These are phyloP conservation scores for Neotropicomus parvogracilis DNA, from an alignment of 1,284 basidiomycete species.

Conservation along the genomic window DNA sequence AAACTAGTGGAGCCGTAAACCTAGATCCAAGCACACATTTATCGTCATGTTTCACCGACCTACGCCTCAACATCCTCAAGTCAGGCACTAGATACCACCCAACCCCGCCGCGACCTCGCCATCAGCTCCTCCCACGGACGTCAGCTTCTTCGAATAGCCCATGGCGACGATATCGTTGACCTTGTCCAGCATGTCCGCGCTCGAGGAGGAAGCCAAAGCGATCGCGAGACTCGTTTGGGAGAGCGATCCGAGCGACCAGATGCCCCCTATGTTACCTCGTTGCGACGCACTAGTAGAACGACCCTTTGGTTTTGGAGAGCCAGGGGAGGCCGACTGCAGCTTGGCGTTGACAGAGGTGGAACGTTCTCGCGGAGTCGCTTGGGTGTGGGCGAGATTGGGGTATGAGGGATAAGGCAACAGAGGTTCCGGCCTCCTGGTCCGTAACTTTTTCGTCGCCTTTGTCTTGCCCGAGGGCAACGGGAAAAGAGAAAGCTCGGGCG, in stretches of 20 bases:
- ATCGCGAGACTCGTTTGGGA: slow-evolving; percentile 27
- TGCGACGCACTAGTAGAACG: slow-evolving; percentile 1
- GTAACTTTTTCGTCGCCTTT: slow-evolving; percentile 5
- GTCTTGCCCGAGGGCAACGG: slow-evolving; percentile 18
- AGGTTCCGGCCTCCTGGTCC: slow-evolving; percentile 4
- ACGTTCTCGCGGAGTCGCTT: not conserved
- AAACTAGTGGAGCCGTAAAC: no score
- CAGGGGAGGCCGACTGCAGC: slow-evolving; percentile 5
- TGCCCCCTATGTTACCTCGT: slow-evolving; percentile 8
- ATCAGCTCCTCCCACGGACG: slow-evolving; percentile 3
- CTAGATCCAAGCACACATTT: no score
- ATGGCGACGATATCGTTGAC: slow-evolving; percentile 27
- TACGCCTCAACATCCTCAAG: no score
- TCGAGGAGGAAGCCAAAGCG: slow-evolving; percentile 24
- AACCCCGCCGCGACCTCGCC: not conserved
- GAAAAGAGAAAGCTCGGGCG: slow-evolving; percentile 20
- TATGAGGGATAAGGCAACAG: slow-evolving; percentile 28
- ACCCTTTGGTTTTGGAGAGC: slow-evolving; percentile 16
- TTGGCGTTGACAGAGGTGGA: not conserved
- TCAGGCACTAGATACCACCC: no score
- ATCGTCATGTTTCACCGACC: no score
- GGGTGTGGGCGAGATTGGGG: not conserved
- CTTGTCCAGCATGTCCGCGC: slow-evolving; percentile 21
- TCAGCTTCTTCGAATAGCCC: slow-evolving; percentile 19
- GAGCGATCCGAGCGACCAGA: slow-evolving; percentile 19